Evolutionary conservation across 169 alveolate genomes (phyloP), one percentile per base, ranked within the genome.

Genomic region (Cryptosporidium ubiquitum): DNA sequence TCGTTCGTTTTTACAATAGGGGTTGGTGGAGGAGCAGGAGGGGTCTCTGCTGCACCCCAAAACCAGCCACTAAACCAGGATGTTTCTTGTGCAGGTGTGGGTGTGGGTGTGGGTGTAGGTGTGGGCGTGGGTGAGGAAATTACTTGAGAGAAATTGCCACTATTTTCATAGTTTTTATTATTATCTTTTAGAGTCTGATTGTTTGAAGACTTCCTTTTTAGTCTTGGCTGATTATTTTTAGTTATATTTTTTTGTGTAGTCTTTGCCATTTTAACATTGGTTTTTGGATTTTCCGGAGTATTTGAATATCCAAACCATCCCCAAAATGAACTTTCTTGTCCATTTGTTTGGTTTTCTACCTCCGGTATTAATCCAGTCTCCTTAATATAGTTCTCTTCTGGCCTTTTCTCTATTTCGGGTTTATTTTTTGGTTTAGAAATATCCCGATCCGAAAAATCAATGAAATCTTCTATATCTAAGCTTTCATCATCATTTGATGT

Each of bases 11-110:
- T 64, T 64, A n/a, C 1, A 5, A 37, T 3, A n/a, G 70, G 58
- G 31, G 57, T 26, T 18, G 85, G 70, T n/a, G 85, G 23, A 6
- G 70, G 70, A 18, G 85, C 71, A n/a, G 85, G 85, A 35, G 85
- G 70, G 18, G 64, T 18, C 14, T 23, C 55, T 44, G 89, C 20
- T 6, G 49, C 35, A n/a, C 49, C 20, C 29, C 52, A 75, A 42
- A 79, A 79, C 89, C 89, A 79, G 26, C 66, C 61, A 26, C 47
- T 57, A 66, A 79, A 79, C 89, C 89, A 79, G 29, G 89, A 79
- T 1, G 74, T 55, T 20, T 37, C 73, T 61, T 79, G 40, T 16
- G 71, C 49, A n/a, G 89, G 66, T 2, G 51, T 31, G 9, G 68
- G 42, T 39, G 84, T 12, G 5, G 69, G n/a, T n/a, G n/a, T n/a